These are phyloP conservation scores for Pyrenochaeta sp. DNA, from an alignment of 2,329 filamentous ascomycete genomes.

Conservation along the genomic window DNA sequence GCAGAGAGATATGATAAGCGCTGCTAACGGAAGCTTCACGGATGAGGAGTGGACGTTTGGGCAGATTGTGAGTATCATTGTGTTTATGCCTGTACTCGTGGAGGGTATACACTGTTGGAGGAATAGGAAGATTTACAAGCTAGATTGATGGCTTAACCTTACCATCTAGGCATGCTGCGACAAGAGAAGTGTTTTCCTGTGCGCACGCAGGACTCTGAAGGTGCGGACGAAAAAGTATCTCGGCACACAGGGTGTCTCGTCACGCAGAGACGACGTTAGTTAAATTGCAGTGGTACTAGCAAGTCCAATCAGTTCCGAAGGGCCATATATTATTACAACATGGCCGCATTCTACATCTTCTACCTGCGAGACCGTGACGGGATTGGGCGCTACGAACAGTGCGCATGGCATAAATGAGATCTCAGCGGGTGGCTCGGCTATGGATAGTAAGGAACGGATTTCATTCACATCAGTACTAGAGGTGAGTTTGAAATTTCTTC, in stretches of 20 bases:
- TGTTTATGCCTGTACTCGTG: conserved; percentile 28
- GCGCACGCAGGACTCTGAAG: too few relatives aligned
- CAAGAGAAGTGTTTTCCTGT: too few relatives aligned
- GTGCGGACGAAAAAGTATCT: too few relatives aligned
- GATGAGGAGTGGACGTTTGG: conserved; percentile 33
- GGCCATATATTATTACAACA: neutral
- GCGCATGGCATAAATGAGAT: neutral
- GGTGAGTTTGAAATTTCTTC: neutral
- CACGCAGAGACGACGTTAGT: too few relatives aligned
- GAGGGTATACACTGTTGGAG: conserved; percentile 3
- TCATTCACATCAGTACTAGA: neutral
- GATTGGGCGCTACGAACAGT: neutral
- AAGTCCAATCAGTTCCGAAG: neutral
- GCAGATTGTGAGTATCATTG: conserved; percentile 27
- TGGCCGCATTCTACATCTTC: neutral
- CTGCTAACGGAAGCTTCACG: conserved; percentile 14
- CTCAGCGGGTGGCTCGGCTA: neutral
- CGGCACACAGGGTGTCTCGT: too few relatives aligned
- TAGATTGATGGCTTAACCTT: too few relatives aligned
- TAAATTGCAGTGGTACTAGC: too few relatives aligned
- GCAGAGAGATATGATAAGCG: conserved; percentile 22
- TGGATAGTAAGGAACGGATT: neutral
- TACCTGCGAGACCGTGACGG: neutral
- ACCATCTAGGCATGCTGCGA: too few relatives aligned
- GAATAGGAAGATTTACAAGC: too few relatives aligned